A percentile compares a stretch with the other conserved stretches of the same genome.
These are phyloP conservation scores for Candida frijolesensis DNA, from an alignment of 1,139 yeast genomes.

Conservation along the genomic window DNA sequence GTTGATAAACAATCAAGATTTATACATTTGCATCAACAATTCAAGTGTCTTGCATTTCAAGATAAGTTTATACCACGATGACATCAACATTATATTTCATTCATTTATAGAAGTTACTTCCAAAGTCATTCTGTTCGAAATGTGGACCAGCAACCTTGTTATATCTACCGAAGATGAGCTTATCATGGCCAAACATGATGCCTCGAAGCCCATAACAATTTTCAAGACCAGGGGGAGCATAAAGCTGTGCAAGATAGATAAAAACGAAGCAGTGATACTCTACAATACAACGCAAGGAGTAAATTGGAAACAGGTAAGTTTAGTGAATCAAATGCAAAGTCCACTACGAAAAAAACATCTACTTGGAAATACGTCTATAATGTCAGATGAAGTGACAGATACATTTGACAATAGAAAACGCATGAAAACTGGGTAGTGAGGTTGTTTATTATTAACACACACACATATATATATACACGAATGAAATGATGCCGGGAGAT, in stretches of 20 bases:
- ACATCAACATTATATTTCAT: not conserved
- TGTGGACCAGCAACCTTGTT: not conserved
- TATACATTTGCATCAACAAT: slow-evolving; percentile 9
- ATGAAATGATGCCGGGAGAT: slow-evolving; percentile 7
- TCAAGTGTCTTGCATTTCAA: slow-evolving; percentile 1
- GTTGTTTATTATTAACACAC: slow-evolving; percentile 3
- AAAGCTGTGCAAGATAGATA: not conserved
- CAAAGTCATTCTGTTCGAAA: not conserved
- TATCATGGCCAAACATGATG: not conserved
- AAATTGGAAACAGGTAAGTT: not conserved
- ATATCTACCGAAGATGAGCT: not conserved
- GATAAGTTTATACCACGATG: not conserved
- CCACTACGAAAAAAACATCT: slow-evolving; percentile 5
- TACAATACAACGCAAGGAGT: slow-evolving; percentile 4
- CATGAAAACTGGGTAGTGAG: slow-evolving; percentile 14
- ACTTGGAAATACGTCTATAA: slow-evolving; percentile 10
- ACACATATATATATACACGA: not conserved
- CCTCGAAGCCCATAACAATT: not conserved
- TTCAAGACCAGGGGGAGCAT: slow-evolving; percentile 1
- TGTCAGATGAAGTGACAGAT: slow-evolving; percentile 32
- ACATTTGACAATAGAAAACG: slow-evolving; percentile 28
- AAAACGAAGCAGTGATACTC: not conserved
- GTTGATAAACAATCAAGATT: not conserved
- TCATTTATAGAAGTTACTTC: not conserved
- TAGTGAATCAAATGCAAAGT: not conserved